phyloP scores from a whole-genome alignment of 805 yeast genomes.

The Zygosaccharomyces bailii region DNA sequence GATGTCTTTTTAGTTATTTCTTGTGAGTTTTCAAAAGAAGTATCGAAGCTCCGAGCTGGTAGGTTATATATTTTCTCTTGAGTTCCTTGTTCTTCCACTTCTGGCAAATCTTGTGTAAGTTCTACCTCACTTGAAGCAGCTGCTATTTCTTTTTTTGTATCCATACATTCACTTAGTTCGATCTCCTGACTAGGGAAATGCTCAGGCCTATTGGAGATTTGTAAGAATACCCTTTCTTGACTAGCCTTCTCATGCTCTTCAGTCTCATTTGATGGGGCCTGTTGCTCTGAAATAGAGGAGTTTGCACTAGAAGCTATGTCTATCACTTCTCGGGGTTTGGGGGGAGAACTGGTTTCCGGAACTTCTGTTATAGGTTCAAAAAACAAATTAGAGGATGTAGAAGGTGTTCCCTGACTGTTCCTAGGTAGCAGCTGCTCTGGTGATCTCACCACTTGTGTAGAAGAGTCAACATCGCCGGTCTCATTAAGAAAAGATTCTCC shows the following conservation, averaged over 20 bases:
- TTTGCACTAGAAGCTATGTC: slow-evolving; percentile 3
- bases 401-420: slow-evolving; percentile 8
- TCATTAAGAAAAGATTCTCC: slow-evolving; percentile 1
- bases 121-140: slow-evolving; percentile 28
- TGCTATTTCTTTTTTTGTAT: slow-evolving; percentile 1
- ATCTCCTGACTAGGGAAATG: slow-evolving; percentile 1
- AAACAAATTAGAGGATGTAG: slow-evolving; percentile 3
- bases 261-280: background rate
- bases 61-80: slow-evolving; percentile 2
- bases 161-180: background rate
- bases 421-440: slow-evolving; percentile 11
- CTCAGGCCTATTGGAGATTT: slow-evolving; percentile 20
- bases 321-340: slow-evolving; percentile 10
- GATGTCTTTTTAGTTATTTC: slow-evolving; percentile 19
- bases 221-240: slow-evolving; percentile 15
- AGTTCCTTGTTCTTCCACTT: slow-evolving; percentile 23
- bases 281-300: slow-evolving; percentile 9
- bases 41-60: background rate
- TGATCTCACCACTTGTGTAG: slow-evolving; percentile 15
- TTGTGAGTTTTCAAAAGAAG: slow-evolving; percentile 20
- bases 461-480: slow-evolving; percentile 3
- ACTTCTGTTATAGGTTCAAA: slow-evolving; percentile 18
- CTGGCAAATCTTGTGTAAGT: slow-evolving; percentile 32
- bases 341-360: slow-evolving; percentile 26
- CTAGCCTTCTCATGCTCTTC: slow-evolving; percentile 7